These are phyloP conservation scores for Amanita jacksonii DNA, from an alignment of 768 basidiomycete species.

Conservation along the genomic window DNA sequence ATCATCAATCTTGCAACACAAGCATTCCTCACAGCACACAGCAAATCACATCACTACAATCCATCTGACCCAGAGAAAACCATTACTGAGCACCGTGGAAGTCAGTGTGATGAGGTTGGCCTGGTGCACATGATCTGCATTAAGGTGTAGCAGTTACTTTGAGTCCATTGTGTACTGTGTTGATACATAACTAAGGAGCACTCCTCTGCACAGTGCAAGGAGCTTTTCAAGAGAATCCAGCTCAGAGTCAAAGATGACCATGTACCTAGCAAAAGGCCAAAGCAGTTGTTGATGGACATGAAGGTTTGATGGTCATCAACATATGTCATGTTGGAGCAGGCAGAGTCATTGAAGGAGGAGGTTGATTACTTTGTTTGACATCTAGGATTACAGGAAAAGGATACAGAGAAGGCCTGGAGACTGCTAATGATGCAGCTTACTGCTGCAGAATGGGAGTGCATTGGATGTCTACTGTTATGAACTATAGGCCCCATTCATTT, in stretches of 20 bases:
- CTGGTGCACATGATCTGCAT: slow-evolving; percentile 17
- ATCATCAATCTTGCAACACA: slow-evolving; percentile 26
- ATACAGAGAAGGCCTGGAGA: too few species aligned
- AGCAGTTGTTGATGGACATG: slow-evolving; percentile 17
- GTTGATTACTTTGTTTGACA: too few species aligned
- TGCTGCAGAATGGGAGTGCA: too few species aligned
- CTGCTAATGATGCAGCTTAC: too few species aligned
- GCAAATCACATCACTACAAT: slow-evolving; percentile 18
- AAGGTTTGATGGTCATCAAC: slow-evolving; percentile 20
- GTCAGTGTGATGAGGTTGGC: slow-evolving; percentile 21
- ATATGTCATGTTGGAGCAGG: slow-evolving; percentile 16
- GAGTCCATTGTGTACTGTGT: not conserved
- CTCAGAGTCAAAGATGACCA: slow-evolving; percentile 2
- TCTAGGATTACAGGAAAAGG: too few species aligned
- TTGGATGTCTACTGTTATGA: too few species aligned
- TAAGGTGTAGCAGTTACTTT: slow-evolving; percentile 13
- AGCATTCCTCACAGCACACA: slow-evolving; percentile 18
- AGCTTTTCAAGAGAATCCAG: slow-evolving; percentile 16
- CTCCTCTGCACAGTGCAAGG: slow-evolving; percentile 17
- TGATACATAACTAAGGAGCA: slow-evolving; percentile 12
- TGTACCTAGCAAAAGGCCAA: not conserved
- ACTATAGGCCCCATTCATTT: too few species aligned
- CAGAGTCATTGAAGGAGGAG: not conserved
- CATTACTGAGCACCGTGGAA: slow-evolving; percentile 1
- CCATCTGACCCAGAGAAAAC: slow-evolving; percentile 13